Evolutionary conservation across 805 yeast species (phyloP).

Genomic region (Lachancea kluyveri): DNA sequence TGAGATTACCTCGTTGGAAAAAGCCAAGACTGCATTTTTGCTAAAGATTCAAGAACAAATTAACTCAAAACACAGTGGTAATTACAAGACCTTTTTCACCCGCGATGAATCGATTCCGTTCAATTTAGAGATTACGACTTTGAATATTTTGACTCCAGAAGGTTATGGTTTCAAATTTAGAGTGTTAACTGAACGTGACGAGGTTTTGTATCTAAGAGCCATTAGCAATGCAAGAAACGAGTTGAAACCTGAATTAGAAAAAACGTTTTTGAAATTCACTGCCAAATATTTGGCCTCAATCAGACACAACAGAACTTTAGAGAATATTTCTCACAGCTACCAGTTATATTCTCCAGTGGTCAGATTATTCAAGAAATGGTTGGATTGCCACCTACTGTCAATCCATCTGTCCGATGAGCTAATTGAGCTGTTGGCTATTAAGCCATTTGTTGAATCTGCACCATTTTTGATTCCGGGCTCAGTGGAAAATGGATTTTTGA

Average conservation of each 20-base stretch:
- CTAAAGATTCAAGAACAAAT: constrained; percentile 54
- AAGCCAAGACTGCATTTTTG: constrained; percentile 85
- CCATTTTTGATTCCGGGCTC: constrained; percentile 82
- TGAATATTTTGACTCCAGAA: constrained; percentile 74
- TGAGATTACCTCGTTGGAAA: constrained; percentile 76
- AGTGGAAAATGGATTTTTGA: constrained; percentile 72
- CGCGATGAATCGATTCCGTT: constrained; percentile 65
- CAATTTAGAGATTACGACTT: constrained; percentile 48
- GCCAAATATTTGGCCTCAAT: constrained; percentile 58
- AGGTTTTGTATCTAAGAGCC: constrained; percentile 63
- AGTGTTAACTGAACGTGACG: constrained; percentile 80
- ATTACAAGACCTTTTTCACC: constrained; percentile 53
- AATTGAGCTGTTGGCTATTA: constrained; percentile 73
- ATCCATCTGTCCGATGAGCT: constrained; percentile 72
- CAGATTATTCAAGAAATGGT: constrained; percentile 83
- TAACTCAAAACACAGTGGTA: constrained; percentile 39
- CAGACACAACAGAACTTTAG: constrained; percentile 76
- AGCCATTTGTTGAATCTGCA: constrained; percentile 79
- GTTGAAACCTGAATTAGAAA: constrained; percentile 50
- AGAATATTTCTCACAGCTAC: constrained; percentile 62
- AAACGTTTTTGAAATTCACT: constrained; percentile 56
- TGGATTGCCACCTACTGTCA: constrained; percentile 71
- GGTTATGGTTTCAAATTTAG: constrained; percentile 83
- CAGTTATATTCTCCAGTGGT: constrained; percentile 74
- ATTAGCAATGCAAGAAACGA: constrained; percentile 60